Conservation (phyloP, 495 filamentous ascomycete genomes). For the Achaetomiella virescens region DNA sequence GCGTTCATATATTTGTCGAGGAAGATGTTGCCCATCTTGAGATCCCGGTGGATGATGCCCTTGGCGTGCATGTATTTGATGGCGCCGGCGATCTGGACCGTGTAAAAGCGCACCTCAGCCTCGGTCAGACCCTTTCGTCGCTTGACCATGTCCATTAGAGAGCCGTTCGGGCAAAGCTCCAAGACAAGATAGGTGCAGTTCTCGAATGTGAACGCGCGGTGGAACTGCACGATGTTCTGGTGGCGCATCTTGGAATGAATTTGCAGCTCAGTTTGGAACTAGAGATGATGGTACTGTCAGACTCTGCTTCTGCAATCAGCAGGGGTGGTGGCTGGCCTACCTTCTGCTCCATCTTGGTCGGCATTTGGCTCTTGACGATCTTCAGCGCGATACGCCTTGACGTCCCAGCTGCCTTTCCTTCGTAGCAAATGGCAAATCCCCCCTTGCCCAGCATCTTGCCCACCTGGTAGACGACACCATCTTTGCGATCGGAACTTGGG, state of each 20-base stretch:
- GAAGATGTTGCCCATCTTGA: slow-evolving; percentile 98
- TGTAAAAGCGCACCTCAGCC: slow-evolving; percentile 84
- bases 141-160: slow-evolving; percentile 97
- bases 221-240: slow-evolving; percentile 87
- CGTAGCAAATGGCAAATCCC: slow-evolving; percentile 88
- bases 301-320: not conserved
- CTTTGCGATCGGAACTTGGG: slow-evolving; percentile 48
- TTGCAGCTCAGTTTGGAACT: slow-evolving; percentile 97
- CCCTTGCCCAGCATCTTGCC: slow-evolving; percentile 86
- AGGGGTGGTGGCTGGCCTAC: slow-evolving; percentile 38
- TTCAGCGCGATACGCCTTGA: slow-evolving; percentile 74
- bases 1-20: slow-evolving; percentile 94
- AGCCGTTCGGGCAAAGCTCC: slow-evolving; percentile 91
- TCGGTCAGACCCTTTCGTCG: slow-evolving; percentile 78
- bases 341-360: slow-evolving; percentile 78
- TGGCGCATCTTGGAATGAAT: slow-evolving; percentile 97
- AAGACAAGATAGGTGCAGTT: slow-evolving; percentile 88
- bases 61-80: slow-evolving; percentile 95
- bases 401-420: slow-evolving; percentile 60
- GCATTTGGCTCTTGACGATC: slow-evolving; percentile 85
- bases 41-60: slow-evolving; percentile 90
- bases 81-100: slow-evolving; percentile 89
- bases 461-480: slow-evolving; percentile 72
- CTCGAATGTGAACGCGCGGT: slow-evolving; percentile 87
- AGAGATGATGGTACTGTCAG: slow-evolving; percentile 29